Percentiles rank a stretch among this genome's conserved stretches.
phyloP scores from a whole-genome alignment of 169 alveolate genomes.

The Babesia divergens region DNA sequence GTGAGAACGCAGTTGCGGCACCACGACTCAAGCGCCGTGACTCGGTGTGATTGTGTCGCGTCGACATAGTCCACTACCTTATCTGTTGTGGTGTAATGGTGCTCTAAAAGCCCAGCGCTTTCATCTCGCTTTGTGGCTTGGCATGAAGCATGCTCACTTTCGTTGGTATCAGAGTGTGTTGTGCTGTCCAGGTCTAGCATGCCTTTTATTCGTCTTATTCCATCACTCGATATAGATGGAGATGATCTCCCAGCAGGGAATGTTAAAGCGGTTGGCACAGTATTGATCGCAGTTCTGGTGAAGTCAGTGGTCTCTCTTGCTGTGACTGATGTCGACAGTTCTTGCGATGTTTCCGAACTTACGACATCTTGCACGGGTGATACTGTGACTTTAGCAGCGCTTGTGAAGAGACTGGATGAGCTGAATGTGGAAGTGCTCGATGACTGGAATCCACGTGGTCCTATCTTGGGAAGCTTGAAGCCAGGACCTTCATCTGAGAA shows the following conservation, averaged over 20 bases:
- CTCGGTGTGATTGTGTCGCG: neutral
- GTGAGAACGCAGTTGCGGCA: slow-evolving; percentile 28
- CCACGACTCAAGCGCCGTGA: slow-evolving; percentile 30
- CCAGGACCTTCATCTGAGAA: slow-evolving; percentile 43
- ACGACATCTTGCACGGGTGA: too few species aligned
- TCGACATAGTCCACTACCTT: neutral
- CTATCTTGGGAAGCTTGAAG: neutral
- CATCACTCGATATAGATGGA: neutral
- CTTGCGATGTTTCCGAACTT: too few species aligned
- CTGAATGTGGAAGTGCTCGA: neutral
- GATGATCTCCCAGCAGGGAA: neutral
- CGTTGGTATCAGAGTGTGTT: neutral
- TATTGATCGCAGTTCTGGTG: neutral
- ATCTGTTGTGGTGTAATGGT: neutral
- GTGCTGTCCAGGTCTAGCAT: neutral
- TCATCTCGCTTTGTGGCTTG: neutral
- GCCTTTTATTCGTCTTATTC: neutral
- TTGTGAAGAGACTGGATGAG: neutral
- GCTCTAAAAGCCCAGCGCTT: neutral
- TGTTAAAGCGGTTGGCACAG: neutral
- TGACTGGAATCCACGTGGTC: neutral
- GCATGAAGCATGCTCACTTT: neutral
- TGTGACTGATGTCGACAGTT: too few species aligned
- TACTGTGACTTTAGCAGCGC: too few species aligned
- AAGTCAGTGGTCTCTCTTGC: neutral